Percentiles rank a stretch among this genome's conserved stretches.
Conservation (phyloP, 306 rosid genomes). For the Malus sieversii region DNA sequence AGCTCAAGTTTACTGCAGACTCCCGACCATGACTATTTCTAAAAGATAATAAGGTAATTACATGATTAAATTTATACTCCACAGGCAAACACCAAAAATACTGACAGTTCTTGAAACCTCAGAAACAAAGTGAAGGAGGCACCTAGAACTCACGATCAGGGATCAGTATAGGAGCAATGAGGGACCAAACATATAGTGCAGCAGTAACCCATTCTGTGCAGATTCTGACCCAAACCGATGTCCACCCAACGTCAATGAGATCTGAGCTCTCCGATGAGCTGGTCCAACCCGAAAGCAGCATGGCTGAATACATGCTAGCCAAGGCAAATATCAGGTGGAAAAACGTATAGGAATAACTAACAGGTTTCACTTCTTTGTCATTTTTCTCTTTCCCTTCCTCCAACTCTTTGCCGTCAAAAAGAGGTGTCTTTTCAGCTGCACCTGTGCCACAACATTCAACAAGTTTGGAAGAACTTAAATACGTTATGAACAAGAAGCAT, state of each 20-base stretch:
- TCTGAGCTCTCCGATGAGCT: constrained; percentile 62
- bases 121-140: not conserved
- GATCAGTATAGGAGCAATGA: constrained; percentile 58
- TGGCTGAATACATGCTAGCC: constrained; percentile 93
- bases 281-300: constrained; percentile 99
- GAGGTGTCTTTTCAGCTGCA: constrained; percentile 59
- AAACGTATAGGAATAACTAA: constrained; percentile 82
- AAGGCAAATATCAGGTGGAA: constrained; percentile 92
- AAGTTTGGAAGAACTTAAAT: not conserved
- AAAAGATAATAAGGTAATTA: not conserved
- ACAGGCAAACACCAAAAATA: not conserved
- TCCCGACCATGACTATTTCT: not conserved
- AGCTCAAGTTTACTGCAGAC: not conserved
- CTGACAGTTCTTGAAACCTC: not conserved
- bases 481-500: not conserved
- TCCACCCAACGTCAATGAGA: constrained; percentile 92
- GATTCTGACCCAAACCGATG: constrained; percentile 92
- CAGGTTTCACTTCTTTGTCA: constrained; percentile 61
- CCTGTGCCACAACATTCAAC: not conserved
- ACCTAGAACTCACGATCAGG: constrained; percentile 77
- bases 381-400: constrained; percentile 69
- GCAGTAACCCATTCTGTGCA: constrained; percentile 89
- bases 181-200: constrained; percentile 68
- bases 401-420: constrained; percentile 50
- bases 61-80: not conserved